phyloP scores from a whole-genome alignment of 306 rosid genomes.

The Sechiopsis laciniata region DNA sequence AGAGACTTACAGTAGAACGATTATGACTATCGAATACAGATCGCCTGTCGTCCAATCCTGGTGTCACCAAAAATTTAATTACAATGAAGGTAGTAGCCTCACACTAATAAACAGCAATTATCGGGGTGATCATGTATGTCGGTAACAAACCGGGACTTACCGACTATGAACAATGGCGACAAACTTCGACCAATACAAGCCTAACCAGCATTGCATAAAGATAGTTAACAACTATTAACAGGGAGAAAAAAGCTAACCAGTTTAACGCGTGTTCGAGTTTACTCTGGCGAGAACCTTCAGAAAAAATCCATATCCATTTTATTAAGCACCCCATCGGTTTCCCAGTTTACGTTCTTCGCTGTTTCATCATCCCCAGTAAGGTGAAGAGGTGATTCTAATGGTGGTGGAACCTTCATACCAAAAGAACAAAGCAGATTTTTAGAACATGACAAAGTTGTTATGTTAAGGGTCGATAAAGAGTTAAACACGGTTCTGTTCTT shows the following conservation, averaged over 20 bases:
- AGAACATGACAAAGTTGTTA: neutral
- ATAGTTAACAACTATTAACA: conserved; percentile 1
- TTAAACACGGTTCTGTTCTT: neutral
- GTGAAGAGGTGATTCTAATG: conserved; percentile 55
- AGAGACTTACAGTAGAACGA: neutral
- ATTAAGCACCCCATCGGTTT: conserved; percentile 77
- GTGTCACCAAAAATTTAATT: neutral
- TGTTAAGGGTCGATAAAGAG: neutral
- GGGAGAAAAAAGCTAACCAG: neutral
- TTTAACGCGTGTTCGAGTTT: neutral
- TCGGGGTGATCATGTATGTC: neutral
- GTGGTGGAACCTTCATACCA: conserved; percentile 69
- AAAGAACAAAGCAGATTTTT: conserved; percentile 17
- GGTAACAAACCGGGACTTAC: neutral
- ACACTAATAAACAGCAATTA: neutral
- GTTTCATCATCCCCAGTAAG: conserved; percentile 44
- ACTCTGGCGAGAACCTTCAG: conserved; percentile 35
- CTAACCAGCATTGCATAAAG: conserved; percentile 7
- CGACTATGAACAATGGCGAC: neutral
- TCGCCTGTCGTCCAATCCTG: neutral
- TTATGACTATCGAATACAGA: conserved; percentile 12
- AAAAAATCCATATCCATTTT: conserved; percentile 59
- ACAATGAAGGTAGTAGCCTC: conserved; percentile 8
- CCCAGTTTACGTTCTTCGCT: conserved; percentile 62
- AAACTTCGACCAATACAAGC: neutral